Evolutionary conservation across 2,329 filamentous ascomycete species (phyloP), one percentile per base, ranked within the genome.

Genomic region (Trichoderma semiorbis): DNA sequence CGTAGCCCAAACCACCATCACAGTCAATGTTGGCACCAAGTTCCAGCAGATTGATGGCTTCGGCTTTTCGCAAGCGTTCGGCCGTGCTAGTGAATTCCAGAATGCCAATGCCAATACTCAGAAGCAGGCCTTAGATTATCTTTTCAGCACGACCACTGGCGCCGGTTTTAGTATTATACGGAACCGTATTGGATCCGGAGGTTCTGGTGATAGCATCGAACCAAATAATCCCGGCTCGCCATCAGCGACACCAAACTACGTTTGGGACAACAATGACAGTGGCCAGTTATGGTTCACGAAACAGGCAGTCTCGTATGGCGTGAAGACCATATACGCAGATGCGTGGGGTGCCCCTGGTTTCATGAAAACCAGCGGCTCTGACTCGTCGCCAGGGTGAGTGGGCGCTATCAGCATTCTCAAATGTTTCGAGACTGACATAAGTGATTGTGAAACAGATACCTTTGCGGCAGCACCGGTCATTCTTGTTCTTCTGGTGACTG

Each of bases 291-390:
- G 65, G 65, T 68, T 68, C 34, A 68, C 65, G 14, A 57, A 24
- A 11, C 50, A 68, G n/a, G 65, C 65, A 7, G 53, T 58, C 26
- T 68, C 65, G 7, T 68, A 68, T 32, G 65, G 65, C 11, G 65
- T 68, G 4, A 68, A 60, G 7, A 60, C 34, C 1, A 68, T 68
- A 3, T 68, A 68, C 18, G 65, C 65, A 8, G 65, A 68, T 16
- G 65, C 65, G n/a, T 68, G 65, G 65, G 65, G 65, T 26, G 65
- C 65, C 5, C 65, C 65, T 18, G 65, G 65, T 12, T 68, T 68
- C 24, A 68, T 68, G 65, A 68, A 68, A 18, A 68, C 65, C 5
- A 68, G 65, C 24, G 65, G 65, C 24, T 58, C 65, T 18, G 65
- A 68, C 34, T 58, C 65, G 6, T 58, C 65, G 7, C 65, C 65